Conservation (phyloP, 2,329 filamentous ascomycete species). For the Penicillium hordei region DNA sequence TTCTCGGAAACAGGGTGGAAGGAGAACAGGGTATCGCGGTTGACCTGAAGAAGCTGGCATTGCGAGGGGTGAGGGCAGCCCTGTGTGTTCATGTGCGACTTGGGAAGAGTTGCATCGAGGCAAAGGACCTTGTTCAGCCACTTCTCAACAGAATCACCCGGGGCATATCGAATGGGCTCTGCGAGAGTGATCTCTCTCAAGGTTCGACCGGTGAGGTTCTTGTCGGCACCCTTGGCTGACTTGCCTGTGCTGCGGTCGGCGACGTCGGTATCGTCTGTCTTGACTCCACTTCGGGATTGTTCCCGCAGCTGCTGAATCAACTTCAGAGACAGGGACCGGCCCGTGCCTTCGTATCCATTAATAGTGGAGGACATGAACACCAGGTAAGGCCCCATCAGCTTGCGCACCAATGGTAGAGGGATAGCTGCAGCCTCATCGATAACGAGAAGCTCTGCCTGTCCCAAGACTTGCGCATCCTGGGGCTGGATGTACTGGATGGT, state of each 20-base stretch:
- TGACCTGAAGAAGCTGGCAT: constrained; percentile 90
- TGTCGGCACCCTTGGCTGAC: constrained; percentile 62
- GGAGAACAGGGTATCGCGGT: constrained; percentile 95
- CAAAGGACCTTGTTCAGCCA: constrained; percentile 96
- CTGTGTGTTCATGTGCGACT: constrained; percentile 67
- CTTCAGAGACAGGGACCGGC: constrained; percentile 90
- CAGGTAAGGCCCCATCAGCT: constrained; percentile 93
- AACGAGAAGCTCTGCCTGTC: constrained; percentile 90
- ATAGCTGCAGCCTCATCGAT: constrained; percentile 98
- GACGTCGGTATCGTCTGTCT: constrained; percentile 62
- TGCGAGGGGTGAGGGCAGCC: constrained; percentile 87
- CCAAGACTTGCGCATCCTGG: constrained; percentile 90
- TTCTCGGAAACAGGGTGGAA: constrained; percentile 97
- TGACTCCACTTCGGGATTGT: constrained; percentile 70
- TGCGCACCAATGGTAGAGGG: constrained; percentile 84
- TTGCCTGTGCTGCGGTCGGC: constrained; percentile 79
- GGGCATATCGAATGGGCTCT: constrained; percentile 91
- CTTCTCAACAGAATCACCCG: constrained; percentile 87
- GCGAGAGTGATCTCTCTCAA: constrained; percentile 88
- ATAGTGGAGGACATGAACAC: constrained; percentile 99
- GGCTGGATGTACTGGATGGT: constrained; percentile 98
- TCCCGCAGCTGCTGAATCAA: constrained; percentile 95
- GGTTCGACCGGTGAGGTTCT: constrained; percentile 66
- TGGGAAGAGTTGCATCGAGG: constrained; percentile 85
- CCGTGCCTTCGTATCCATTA: constrained; percentile 97